A percentile compares a stretch with the other conserved stretches of the same genome.
These are phyloP conservation scores for Starmerella apis DNA, from an alignment of 805 yeast species.

Conservation along the genomic window DNA sequence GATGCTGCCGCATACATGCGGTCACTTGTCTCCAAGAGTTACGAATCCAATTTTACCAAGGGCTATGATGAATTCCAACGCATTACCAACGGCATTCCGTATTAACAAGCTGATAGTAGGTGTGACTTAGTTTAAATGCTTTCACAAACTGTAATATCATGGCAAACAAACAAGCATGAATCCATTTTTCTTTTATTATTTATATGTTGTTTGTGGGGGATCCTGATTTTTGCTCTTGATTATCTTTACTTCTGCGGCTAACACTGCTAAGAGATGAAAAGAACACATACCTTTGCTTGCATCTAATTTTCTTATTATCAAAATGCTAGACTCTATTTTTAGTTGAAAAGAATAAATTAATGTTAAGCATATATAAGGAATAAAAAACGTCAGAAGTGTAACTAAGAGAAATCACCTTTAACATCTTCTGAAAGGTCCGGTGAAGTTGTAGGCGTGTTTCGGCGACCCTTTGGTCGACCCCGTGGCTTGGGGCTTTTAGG, in stretches of 20 bases:
- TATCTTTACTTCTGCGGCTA: no score
- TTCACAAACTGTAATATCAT: no score
- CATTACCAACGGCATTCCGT: constrained; percentile 93
- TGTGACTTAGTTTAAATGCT: no score
- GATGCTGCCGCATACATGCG: constrained; percentile 77
- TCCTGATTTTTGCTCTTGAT: no score
- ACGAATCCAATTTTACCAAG: constrained; percentile 79
- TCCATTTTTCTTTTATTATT: no score
- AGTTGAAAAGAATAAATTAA: neutral
- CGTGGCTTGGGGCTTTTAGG: constrained; percentile 20
- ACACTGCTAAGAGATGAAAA: no score
- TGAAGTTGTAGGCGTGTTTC: constrained; percentile 11
- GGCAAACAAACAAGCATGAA: no score
- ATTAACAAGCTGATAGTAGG: constrained; percentile 33
- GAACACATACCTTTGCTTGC: no score
- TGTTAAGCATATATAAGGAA: neutral
- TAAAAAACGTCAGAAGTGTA: neutral
- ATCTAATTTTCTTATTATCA: no score
- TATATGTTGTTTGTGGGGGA: no score
- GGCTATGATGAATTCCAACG: constrained; percentile 98
- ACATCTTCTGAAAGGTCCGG: constrained; percentile 6
- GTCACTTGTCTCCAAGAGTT: constrained; percentile 63
- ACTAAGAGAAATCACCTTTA: neutral
- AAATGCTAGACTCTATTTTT: no score
- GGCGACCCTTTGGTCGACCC: constrained; percentile 19